Conservation (phyloP, 371 early-diverging fungal genomes). For the Mucor sp. region DNA sequence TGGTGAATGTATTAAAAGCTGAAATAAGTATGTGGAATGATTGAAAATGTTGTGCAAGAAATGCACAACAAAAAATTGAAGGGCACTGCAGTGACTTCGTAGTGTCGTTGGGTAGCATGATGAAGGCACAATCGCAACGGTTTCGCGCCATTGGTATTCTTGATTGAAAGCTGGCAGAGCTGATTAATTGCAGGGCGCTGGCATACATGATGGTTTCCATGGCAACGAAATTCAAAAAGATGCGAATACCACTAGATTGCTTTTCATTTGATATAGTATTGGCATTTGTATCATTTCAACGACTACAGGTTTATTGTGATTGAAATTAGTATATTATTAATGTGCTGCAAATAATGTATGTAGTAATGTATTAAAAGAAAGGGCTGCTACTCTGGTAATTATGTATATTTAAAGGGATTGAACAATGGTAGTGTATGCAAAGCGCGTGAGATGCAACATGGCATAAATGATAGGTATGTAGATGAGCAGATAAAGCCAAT, state of each 20-base stretch:
- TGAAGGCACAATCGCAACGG: neutral
- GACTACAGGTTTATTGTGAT: neutral
- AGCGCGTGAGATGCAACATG: neutral
- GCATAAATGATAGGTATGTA: constrained; percentile 19
- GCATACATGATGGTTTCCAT: no score
- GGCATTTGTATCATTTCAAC: neutral
- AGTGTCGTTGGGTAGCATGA: neutral
- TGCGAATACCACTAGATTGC: no score
- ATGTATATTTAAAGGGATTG: neutral
- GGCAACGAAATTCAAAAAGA: no score
- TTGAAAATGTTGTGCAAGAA: neutral
- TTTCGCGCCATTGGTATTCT: no score
- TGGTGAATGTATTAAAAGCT: constrained; percentile 13
- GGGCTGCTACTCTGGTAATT: neutral
- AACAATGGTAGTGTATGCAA: constrained; percentile 4
- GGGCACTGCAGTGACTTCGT: neutral
- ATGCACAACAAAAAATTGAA: neutral
- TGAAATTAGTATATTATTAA: neutral
- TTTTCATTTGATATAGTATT: no score
- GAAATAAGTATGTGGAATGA: constrained; percentile 1
- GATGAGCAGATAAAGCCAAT: constrained; percentile 16
- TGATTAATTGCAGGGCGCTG: no score
- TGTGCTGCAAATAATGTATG: neutral
- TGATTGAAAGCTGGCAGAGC: no score
- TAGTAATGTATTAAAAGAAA: neutral